Evolutionary conservation across 73 alveolate species (phyloP).

Genomic region (Urostyla sp.): DNA sequence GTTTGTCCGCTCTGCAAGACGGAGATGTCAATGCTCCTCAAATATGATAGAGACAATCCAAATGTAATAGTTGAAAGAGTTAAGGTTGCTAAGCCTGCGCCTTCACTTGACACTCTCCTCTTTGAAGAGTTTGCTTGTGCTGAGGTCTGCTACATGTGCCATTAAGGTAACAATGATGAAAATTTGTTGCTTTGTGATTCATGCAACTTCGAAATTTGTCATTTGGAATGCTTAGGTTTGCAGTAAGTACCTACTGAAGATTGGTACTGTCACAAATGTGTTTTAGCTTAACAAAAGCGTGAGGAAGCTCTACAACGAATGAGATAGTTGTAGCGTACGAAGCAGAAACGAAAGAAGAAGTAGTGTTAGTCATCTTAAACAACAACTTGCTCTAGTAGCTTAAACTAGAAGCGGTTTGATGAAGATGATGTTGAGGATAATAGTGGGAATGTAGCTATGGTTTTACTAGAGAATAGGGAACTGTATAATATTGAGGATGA

Average conservation of each 20-base stretch:
- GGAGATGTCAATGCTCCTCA: neutral
- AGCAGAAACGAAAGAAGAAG: neutral
- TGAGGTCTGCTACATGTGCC: slow-evolving; percentile 31
- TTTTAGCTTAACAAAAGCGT: neutral
- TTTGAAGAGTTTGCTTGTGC: slow-evolving; percentile 29
- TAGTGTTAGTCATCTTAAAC: no score
- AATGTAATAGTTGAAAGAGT: no score
- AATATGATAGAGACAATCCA: neutral
- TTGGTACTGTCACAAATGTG: slow-evolving; percentile 22
- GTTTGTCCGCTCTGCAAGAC: slow-evolving; percentile 45
- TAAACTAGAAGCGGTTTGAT: no score
- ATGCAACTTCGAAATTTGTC: slow-evolving; percentile 40
- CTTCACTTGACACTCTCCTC: neutral
- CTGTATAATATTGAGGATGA: neutral
- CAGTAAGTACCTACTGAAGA: slow-evolving; percentile 7
- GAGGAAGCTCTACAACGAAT: neutral
- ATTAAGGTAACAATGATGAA: slow-evolving; percentile 1
- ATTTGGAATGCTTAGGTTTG: slow-evolving; percentile 40
- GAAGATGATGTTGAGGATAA: neutral
- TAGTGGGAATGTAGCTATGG: neutral
- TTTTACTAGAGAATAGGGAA: neutral
- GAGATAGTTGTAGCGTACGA: neutral
- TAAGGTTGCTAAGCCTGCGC: neutral
- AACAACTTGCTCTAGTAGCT: no score
- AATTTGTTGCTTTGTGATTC: slow-evolving; percentile 31